Evolutionary conservation across 257 asterid species (phyloP).

Genomic region (Mitragyna speciosa): DNA sequence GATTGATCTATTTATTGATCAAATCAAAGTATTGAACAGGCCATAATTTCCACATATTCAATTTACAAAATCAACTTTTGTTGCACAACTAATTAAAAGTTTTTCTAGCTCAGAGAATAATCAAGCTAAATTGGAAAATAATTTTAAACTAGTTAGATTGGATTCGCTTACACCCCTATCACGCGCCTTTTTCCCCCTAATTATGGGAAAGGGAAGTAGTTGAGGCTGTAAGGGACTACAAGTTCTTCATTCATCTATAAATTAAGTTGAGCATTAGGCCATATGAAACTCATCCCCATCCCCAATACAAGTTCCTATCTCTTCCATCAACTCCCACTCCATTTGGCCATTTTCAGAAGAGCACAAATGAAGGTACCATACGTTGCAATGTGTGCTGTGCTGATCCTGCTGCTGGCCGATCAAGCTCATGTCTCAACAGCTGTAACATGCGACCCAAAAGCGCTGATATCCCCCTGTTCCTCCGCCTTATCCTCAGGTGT

Average conservation of each 20-base stretch:
- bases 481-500: slow-evolving; percentile 5
- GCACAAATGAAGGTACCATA: slow-evolving; percentile 29
- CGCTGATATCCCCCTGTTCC: slow-evolving; percentile 20
- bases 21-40: too few species aligned
- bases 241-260: slow-evolving; percentile 5
- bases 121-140: too few species aligned
- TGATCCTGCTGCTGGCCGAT: slow-evolving; percentile 20
- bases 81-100: too few species aligned
- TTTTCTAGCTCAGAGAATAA: too few species aligned
- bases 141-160: too few species aligned
- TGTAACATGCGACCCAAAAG: slow-evolving; percentile 19
- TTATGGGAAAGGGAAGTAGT: too few species aligned
- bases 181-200: too few species aligned
- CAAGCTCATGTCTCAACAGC: slow-evolving; percentile 20
- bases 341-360: background rate
- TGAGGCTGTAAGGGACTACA: too few species aligned
- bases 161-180: too few species aligned
- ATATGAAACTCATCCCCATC: background rate
- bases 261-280: background rate
- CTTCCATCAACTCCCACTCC: background rate
- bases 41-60: too few species aligned
- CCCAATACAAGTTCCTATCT: background rate
- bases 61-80: too few species aligned
- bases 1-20: too few species aligned
- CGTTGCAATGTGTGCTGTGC: slow-evolving; percentile 6